Conservation (phyloP, 2,329 filamentous ascomycete genomes). For the Alternaria metachromatica region DNA sequence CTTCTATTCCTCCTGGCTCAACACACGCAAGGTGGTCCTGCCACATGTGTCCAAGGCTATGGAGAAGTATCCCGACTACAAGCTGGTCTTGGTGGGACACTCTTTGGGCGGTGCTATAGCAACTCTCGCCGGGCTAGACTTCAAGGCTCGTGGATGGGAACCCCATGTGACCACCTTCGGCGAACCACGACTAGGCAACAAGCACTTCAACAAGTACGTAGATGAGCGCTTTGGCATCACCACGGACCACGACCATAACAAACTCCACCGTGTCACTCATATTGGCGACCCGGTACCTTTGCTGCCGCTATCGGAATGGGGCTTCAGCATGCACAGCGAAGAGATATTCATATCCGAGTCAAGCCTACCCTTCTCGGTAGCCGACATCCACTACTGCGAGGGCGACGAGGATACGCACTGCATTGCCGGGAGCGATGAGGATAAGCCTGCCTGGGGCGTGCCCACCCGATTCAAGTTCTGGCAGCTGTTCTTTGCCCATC, state of each 20-base stretch:
- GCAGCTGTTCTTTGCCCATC: constrained; percentile 90
- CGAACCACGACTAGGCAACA: constrained; percentile 73
- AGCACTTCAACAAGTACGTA: constrained; percentile 60
- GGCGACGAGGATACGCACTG: constrained; percentile 76
- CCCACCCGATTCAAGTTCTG: constrained; percentile 76
- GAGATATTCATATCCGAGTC: constrained; percentile 84
- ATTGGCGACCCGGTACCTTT: constrained; percentile 85
- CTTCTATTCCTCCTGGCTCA: constrained; percentile 84
- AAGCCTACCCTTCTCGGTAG: constrained; percentile 69
- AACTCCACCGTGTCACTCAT: constrained; percentile 84
- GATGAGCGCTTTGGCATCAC: constrained; percentile 57
- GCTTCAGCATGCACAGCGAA: constrained; percentile 81
- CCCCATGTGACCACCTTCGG: constrained; percentile 89
- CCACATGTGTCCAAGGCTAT: constrained; percentile 68
- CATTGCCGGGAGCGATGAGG: constrained; percentile 64
- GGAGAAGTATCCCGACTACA: constrained; percentile 70
- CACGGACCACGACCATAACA: constrained; percentile 26
- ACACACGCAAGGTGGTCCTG: constrained; percentile 73
- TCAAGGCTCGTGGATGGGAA: constrained; percentile 76
- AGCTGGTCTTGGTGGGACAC: constrained; percentile 83
- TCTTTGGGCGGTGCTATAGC: constrained; percentile 93
- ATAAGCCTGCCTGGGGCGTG: constrained; percentile 44
- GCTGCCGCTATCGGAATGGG: constrained; percentile 86
- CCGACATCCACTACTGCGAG: constrained; percentile 73
- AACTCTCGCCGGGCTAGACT: constrained; percentile 82